Base-by-base conservation (phyloP, 2,329 filamentous ascomycete species). In the Arthrobotrys pseudoclavata region DNA sequence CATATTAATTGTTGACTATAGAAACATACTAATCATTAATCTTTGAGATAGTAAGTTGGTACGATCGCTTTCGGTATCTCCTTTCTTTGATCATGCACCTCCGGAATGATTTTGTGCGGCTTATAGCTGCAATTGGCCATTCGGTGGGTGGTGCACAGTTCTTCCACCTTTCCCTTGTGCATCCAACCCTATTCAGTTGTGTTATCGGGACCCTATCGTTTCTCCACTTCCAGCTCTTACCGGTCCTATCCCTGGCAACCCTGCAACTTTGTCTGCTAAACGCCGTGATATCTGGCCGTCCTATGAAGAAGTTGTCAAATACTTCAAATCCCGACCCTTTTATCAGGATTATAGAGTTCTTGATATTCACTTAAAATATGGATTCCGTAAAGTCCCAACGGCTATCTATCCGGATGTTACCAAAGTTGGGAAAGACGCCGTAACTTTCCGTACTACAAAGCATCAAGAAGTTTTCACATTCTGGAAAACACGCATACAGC, bases 381-480 rank as follows among this genome's bases (percentile, higher is more conserved):
- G 94, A 12, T 85, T 97, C 15, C 88, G 92, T n/a, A 87, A 91
- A n/a, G 86, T 90, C 1, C 92, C 92, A 1, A 93, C 91, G 0
- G 81, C 82, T 6, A 81, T 90, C 13, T 88, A 89, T 82, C 88
- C 89, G 0, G 81, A 85, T 60, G 31, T 53, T 13, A 52, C 45
- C 0, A 52, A 64, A 42, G 22, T 67, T n/a, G 74, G 74, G 1
- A 71, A 79, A 5, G 82, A 82, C 10, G 84, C 86, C 42, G 91
- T 94, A 0, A 95, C 93, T 0, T 86, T 96, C 1, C 88, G 89
- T 1, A 98, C 95, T 0, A 91, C 93, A 0, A 93, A 94, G 81
- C 92, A 97, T 83, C 93, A 97, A 82, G 93, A 97, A 85, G 91
- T 96, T 69, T 90, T 93, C 82, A 93, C 90, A 0, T 96, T 91